Conservation (phyloP, 805 yeast species). For the Ogataea sp. region DNA sequence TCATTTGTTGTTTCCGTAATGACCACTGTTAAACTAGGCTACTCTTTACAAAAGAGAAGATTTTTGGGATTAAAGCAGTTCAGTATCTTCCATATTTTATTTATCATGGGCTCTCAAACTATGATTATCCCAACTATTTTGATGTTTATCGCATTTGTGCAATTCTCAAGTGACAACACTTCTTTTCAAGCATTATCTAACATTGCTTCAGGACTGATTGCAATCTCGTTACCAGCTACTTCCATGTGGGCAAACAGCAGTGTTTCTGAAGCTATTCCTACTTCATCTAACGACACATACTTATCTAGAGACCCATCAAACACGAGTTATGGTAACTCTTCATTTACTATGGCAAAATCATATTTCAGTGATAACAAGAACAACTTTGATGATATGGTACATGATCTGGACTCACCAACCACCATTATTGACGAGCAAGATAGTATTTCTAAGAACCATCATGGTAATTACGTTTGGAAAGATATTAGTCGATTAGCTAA, state of each 20-base stretch:
- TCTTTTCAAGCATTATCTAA: conserved; percentile 35
- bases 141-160: conserved; percentile 43
- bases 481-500: conserved; percentile 22
- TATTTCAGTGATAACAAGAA: no score
- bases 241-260: conserved; percentile 83
- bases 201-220: conserved; percentile 53
- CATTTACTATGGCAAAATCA: conserved; percentile 1
- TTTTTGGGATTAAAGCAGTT: conserved; percentile 75
- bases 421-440: not conserved
- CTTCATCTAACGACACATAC: conserved; percentile 24
- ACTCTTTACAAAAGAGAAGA: conserved; percentile 68
- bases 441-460: not conserved
- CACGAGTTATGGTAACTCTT: not conserved
- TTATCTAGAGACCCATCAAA: conserved; percentile 7
- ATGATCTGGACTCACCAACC: conserved; percentile 1
- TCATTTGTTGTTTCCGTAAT: conserved; percentile 54
- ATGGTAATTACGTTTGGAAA: conserved; percentile 15
- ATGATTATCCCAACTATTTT: conserved; percentile 71
- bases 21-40: conserved; percentile 52
- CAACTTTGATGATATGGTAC: not conserved
- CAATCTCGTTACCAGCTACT: conserved; percentile 70
- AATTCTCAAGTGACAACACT: conserved; percentile 25
- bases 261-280: conserved; percentile 38
- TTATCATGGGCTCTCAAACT: conserved; percentile 78
- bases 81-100: conserved; percentile 69